Evolutionary conservation across 345 rosid genomes (phyloP).

Genomic region (Pelargonium nanum): DNA sequence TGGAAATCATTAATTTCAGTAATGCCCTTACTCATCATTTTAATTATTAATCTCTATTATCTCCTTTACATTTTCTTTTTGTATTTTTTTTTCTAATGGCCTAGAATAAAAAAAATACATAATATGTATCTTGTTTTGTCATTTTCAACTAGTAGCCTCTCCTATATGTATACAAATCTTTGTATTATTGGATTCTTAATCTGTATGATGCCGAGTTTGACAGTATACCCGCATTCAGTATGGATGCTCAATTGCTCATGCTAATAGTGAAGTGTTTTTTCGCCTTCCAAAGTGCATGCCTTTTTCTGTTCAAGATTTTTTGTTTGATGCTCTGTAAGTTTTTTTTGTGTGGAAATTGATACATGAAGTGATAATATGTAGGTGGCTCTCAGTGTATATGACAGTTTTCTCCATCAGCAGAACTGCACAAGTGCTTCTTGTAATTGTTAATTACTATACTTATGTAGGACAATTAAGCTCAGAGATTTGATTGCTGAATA

Average conservation of each 20-base stretch:
- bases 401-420: not conserved
- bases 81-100: too few species aligned
- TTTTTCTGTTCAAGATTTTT: too few species aligned
- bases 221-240: not conserved
- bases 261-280: not conserved
- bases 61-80: not conserved
- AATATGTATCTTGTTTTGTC: too few species aligned
- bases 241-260: not conserved
- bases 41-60: too few species aligned
- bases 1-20: slow-evolving; percentile 73
- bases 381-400: not conserved
- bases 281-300: not conserved
- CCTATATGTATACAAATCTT: too few species aligned
- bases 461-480: not conserved
- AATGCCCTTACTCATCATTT: slow-evolving; percentile 16
- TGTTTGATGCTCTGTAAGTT: not conserved
- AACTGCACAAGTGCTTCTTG: not conserved
- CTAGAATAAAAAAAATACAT: too few species aligned
- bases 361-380: not conserved
- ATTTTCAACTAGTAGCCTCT: too few species aligned
- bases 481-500: not conserved
- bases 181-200: not conserved
- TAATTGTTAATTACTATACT: not conserved
- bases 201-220: not conserved
- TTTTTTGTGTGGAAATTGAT: not conserved